A percentile compares a stretch with the other conserved stretches of the same genome.
Evolutionary conservation across 164 flowering plant genomes (phyloP).

Genomic region (Sextonia rubra): DNA sequence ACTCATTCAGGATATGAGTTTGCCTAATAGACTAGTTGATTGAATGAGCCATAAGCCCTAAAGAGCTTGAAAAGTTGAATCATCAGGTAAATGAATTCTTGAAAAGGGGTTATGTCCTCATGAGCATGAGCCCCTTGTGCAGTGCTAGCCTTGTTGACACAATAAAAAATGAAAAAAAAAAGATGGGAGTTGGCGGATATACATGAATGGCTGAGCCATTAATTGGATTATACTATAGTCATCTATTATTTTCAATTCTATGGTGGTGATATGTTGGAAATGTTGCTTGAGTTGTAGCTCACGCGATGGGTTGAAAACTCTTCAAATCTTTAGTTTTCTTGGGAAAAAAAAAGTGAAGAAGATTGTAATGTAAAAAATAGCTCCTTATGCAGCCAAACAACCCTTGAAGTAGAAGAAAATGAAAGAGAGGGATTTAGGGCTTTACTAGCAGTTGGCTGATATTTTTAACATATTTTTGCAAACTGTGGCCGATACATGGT

Average conservation of each 20-base stretch:
- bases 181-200: slow-evolving; percentile 5
- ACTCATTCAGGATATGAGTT: background rate
- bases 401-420: too few species aligned
- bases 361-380: too few species aligned
- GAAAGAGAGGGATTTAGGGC: too few species aligned
- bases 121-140: slow-evolving; percentile 10
- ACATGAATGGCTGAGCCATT: background rate
- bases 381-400: too few species aligned
- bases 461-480: too few species aligned
- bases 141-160: background rate
- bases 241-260: background rate
- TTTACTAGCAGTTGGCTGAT: too few species aligned
- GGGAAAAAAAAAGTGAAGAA: too few species aligned
- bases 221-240: slow-evolving; percentile 4
- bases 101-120: background rate
- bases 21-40: slow-evolving; percentile 7
- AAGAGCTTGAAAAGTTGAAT: slow-evolving; percentile 3
- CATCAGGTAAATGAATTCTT: slow-evolving; percentile 7
- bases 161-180: slow-evolving; percentile 1
- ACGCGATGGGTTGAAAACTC: too few species aligned
- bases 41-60: slow-evolving; percentile 7
- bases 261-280: slow-evolving; percentile 7
- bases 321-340: too few species aligned
- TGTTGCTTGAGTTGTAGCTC: background rate
- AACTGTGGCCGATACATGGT: too few species aligned